These are phyloP conservation scores for Hypoxylon fuscum DNA, from an alignment of 495 filamentous ascomycete species.

Conservation along the genomic window DNA sequence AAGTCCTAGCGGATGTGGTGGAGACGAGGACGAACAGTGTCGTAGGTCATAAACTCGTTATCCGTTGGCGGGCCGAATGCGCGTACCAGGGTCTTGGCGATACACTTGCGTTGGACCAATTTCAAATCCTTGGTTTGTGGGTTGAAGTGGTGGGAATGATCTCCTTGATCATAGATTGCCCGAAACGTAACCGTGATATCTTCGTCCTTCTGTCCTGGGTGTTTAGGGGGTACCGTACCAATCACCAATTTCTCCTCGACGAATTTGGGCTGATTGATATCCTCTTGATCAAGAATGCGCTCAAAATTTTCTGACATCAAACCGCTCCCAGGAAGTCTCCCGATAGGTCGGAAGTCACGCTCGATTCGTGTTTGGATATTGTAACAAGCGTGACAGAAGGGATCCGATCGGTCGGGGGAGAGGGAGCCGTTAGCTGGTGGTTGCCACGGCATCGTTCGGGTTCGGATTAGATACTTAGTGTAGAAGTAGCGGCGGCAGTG, in stretches of 20 bases:
- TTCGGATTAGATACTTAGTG: background rate
- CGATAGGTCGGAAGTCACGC: background rate
- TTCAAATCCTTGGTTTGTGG: background rate
- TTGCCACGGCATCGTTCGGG: background rate
- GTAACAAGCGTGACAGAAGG: background rate
- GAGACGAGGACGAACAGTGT: background rate
- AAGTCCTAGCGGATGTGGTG: too few relatives aligned
- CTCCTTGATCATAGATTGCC: background rate
- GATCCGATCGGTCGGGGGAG: too few relatives aligned
- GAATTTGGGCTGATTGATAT: too few relatives aligned
- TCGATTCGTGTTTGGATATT: background rate
- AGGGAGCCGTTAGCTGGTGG: background rate
- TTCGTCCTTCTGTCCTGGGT: too few relatives aligned
- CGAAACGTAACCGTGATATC: background rate
- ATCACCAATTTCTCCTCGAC: too few relatives aligned
- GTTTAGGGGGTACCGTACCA: too few relatives aligned
- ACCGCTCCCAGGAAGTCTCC: too few relatives aligned
- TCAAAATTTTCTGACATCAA: background rate
- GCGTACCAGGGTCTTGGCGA: background rate
- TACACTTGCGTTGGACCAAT: background rate
- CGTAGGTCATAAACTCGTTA: background rate
- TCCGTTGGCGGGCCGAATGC: background rate
- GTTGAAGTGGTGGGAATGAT: background rate
- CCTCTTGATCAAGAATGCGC: background rate
- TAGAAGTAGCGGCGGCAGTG: constrained; percentile 5